These are phyloP conservation scores for Candida buenavistaensis DNA, from an alignment of 1,139 yeast genomes.

Conservation along the genomic window DNA sequence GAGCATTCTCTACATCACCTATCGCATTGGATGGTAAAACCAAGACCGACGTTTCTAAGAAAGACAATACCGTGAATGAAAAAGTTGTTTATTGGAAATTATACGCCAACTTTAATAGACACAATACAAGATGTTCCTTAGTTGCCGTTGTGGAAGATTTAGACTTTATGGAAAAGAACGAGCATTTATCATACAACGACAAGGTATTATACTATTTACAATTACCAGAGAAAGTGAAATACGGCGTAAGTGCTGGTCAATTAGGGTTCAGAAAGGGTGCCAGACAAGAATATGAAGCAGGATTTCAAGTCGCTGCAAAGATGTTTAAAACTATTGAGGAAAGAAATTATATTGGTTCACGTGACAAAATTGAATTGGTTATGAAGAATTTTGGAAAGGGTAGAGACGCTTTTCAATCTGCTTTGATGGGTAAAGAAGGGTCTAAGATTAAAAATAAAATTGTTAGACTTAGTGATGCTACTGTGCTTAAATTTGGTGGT, in stretches of 20 bases:
- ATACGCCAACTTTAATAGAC: constrained; percentile 75
- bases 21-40: not conserved
- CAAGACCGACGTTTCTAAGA: too few species aligned
- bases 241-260: constrained; percentile 69
- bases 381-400: constrained; percentile 87
- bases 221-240: constrained; percentile 73
- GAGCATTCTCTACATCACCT: constrained; percentile 3
- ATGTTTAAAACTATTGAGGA: constrained; percentile 73
- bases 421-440: constrained; percentile 90
- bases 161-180: constrained; percentile 57
- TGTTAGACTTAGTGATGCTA: constrained; percentile 70
- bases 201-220: constrained; percentile 75
- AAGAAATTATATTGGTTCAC: constrained; percentile 48
- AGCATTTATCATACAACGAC: constrained; percentile 64
- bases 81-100: constrained; percentile 61
- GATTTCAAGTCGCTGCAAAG: constrained; percentile 79
- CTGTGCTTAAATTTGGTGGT: constrained; percentile 91
- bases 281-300: constrained; percentile 92
- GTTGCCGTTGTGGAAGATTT: constrained; percentile 70
- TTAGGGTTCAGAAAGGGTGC: constrained; percentile 77
- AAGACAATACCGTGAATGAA: constrained; percentile 19
- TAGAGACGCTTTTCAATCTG: constrained; percentile 81
- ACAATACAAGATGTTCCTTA: constrained; percentile 79
- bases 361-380: constrained; percentile 67
- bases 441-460: constrained; percentile 61